These are phyloP conservation scores for Cucumis hystrix DNA, from an alignment of 306 rosid species.

Conservation along the genomic window DNA sequence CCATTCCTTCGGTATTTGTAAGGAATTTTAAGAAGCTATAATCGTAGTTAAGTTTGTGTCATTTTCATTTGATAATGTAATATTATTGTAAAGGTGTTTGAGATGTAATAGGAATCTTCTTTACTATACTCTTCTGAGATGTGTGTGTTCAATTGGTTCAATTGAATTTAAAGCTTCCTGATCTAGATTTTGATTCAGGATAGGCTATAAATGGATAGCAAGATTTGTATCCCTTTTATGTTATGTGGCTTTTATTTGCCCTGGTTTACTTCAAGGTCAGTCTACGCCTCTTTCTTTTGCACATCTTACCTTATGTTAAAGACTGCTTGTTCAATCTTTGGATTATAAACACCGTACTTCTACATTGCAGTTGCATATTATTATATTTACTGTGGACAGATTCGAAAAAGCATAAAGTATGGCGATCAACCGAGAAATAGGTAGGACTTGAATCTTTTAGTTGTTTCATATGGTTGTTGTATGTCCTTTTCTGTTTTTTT, in stretches of 20 bases:
- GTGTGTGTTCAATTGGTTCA: neutral
- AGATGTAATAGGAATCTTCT: neutral
- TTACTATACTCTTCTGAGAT: neutral
- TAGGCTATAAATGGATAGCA: slow-evolving; percentile 80
- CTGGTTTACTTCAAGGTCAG: slow-evolving; percentile 79
- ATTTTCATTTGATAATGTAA: neutral
- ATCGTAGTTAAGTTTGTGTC: neutral
- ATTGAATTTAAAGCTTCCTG: slow-evolving; percentile 21
- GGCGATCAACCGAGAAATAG: slow-evolving; percentile 91
- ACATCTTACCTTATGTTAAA: neutral
- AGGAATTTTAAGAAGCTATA: neutral
- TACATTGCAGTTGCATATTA: slow-evolving; percentile 61
- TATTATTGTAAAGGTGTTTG: neutral
- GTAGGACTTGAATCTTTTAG: slow-evolving; percentile 9
- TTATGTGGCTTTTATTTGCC: slow-evolving; percentile 50
- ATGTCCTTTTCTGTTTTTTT: neutral
- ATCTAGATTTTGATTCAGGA: slow-evolving; percentile 59
- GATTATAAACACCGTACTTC: slow-evolving; percentile 18
- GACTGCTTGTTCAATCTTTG: neutral
- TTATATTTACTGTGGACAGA: slow-evolving; percentile 63
- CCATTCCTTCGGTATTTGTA: neutral
- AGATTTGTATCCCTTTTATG: slow-evolving; percentile 66
- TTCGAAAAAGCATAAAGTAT: slow-evolving; percentile 64
- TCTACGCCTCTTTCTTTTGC: neutral
- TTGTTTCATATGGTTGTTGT: neutral